These are phyloP conservation scores for Yamadazyma insecticola DNA, from an alignment of 805 yeast species.

Conservation along the genomic window DNA sequence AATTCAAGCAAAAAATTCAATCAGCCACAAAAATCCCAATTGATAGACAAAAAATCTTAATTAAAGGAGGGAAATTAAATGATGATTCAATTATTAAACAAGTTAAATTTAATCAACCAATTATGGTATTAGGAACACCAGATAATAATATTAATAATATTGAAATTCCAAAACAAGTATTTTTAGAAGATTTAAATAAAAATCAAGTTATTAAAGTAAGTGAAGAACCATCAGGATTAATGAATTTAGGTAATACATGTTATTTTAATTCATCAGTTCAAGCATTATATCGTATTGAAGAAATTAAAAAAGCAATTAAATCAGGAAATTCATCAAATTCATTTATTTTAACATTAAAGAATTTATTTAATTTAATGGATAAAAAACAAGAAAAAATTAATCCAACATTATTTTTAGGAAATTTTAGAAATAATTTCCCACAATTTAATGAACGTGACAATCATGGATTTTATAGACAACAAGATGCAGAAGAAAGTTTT, in stretches of 20 bases:
- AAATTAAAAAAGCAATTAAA: constrained; percentile 24
- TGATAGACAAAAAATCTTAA: constrained; percentile 82
- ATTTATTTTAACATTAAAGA: constrained; percentile 33
- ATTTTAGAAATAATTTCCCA: constrained; percentile 67
- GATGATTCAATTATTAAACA: constrained; percentile 57
- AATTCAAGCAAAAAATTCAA: constrained; percentile 65
- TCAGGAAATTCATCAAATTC: constrained; percentile 9
- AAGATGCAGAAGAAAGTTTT: constrained; percentile 96
- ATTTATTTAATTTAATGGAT: constrained; percentile 42
- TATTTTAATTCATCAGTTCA: constrained; percentile 70
- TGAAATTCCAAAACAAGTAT: constrained; percentile 52
- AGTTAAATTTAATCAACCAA: constrained; percentile 58
- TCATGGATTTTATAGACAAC: constrained; percentile 79
- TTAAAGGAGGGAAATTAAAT: constrained; percentile 82
- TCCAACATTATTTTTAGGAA: constrained; percentile 64
- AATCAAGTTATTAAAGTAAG: constrained; percentile 33
- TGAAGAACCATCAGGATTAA: constrained; percentile 59
- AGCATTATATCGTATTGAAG: constrained; percentile 45
- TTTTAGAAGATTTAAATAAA: constrained; percentile 64
- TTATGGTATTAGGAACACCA: constrained; percentile 92
- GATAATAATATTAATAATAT: constrained; percentile 53
- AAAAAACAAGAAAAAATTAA: constrained; percentile 47
- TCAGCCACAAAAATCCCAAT: constrained; percentile 79
- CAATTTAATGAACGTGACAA: constrained; percentile 82
- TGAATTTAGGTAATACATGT: constrained; percentile 73